Conservation (phyloP, 2,329 filamentous ascomycete species). For the Aspergillus unguis region DNA sequence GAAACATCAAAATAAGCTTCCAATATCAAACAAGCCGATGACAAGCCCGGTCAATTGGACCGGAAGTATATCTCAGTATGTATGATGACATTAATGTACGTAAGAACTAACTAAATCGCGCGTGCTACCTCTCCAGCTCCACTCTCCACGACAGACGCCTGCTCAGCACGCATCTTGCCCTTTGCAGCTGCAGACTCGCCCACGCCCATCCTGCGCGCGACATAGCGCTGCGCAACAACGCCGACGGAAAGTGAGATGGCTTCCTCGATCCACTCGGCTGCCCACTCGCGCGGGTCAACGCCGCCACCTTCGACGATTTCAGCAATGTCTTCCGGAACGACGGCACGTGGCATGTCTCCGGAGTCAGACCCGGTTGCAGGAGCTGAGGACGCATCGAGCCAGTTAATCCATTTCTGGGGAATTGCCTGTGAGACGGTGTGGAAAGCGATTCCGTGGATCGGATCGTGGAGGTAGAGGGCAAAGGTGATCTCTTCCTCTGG, state of each 20-base stretch:
- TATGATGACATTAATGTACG: too few relatives aligned
- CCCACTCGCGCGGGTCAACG: slow-evolving; percentile 94
- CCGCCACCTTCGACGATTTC: slow-evolving; percentile 72
- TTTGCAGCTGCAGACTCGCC: slow-evolving; percentile 69
- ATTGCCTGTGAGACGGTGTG: slow-evolving; percentile 76
- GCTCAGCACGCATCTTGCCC: slow-evolving; percentile 52
- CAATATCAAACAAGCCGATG: too few relatives aligned
- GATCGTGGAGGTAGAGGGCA: slow-evolving; percentile 77
- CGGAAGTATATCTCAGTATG: too few relatives aligned
- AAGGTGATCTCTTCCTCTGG: slow-evolving; percentile 64
- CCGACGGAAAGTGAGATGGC: slow-evolving; percentile 72
- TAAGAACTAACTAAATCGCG: slow-evolving; percentile 37
- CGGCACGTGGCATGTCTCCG: slow-evolving; percentile 31
- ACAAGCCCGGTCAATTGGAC: too few relatives aligned
- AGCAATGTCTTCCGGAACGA: slow-evolving; percentile 75
- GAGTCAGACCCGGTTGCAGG: slow-evolving; percentile 40
- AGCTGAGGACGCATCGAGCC: slow-evolving; percentile 74
- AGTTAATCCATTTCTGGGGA: slow-evolving; percentile 80
- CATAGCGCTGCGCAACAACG: slow-evolving; percentile 88
- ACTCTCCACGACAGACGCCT: slow-evolving; percentile 55
- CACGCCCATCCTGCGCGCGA: slow-evolving; percentile 92
- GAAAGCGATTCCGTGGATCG: slow-evolving; percentile 87
- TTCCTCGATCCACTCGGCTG: slow-evolving; percentile 96
- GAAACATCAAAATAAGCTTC: too few relatives aligned
- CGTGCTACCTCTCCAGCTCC: slow-evolving; percentile 61